Percentiles rank a stretch among this genome's conserved stretches.
Conservation (phyloP, 2,329 filamentous ascomycete genomes). For the Paradendryphiella salina region DNA sequence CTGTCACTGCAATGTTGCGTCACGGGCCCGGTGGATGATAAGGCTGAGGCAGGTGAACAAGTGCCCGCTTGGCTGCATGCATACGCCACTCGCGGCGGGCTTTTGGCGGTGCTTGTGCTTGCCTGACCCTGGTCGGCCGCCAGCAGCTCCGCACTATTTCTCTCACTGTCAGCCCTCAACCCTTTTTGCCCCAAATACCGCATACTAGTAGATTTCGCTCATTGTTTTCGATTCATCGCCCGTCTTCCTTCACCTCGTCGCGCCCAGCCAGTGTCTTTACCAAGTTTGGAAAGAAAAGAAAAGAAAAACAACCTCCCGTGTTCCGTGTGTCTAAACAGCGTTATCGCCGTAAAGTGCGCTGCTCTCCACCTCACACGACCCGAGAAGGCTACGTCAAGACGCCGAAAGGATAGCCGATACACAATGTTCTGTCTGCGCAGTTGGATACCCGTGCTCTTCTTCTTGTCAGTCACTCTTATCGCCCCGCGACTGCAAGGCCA, state of each 20-base stretch:
- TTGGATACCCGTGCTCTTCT: conserved; percentile 56
- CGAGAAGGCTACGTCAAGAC: not conserved
- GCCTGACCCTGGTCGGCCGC: conserved; percentile 9
- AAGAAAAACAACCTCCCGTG: not conserved
- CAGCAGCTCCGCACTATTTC: conserved; percentile 10
- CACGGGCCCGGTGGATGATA: not conserved
- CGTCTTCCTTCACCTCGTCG: not conserved
- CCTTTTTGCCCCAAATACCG: conserved; percentile 10
- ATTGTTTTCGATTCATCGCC: not conserved
- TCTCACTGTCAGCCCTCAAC: conserved; percentile 2
- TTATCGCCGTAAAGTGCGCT: conserved; percentile 3
- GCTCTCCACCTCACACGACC: conserved; percentile 1
- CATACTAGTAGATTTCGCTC: conserved; percentile 15
- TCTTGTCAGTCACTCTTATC: conserved; percentile 50
- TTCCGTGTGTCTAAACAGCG: not conserved
- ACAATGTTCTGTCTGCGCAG: conserved; percentile 69
- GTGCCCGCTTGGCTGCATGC: not conserved
- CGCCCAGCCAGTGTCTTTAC: not conserved
- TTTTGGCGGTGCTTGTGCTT: conserved; percentile 5
- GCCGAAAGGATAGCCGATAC: not conserved
- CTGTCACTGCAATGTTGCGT: not conserved
- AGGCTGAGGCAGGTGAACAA: conserved; percentile 10
- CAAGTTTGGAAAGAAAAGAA: not conserved
- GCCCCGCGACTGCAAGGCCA: not conserved
- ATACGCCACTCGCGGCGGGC: conserved; percentile 6